Base-by-base conservation (phyloP, 768 basidiomycete species). In the Leccinum longicurvipes region DNA sequence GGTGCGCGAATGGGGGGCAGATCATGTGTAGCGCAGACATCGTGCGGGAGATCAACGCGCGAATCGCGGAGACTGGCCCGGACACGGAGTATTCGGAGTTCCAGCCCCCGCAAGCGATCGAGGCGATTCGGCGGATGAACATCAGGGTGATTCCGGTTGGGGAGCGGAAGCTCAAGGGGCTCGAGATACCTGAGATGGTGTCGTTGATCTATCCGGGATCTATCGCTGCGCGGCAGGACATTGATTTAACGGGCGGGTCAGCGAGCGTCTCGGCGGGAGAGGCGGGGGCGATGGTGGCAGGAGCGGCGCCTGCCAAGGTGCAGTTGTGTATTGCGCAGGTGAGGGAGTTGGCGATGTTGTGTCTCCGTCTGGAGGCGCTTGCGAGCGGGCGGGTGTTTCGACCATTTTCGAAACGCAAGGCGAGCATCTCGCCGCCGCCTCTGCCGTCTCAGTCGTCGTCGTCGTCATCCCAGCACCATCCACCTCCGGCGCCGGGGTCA, bases 1-100 rank as follows among this genome's bases (percentile, higher is more conserved):
- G 86, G 21, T 82, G 77, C 55, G 94, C 97, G 1, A 83, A 84
- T 9, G 97, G 97, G 7, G 97, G 97, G 0, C 93, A 98, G 70
- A 91, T 98, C 67, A 87, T 90, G 83, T 88, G 91, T 65, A 93
- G 91, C 65, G 81, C 85, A 3, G 93, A 97, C 55, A 86, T 95
- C 61, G 78, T 93, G 51, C 82, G 86, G 54, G 94, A 96, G 74
- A 85, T 94, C 64, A 65, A 76, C 45, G 85, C 87, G 10, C 79
- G 78, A 25, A 73, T 89, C 47, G 72, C 80, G 32, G 80, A 82
- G 47, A 72, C 67, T 1, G 82, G 82, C 5, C 72, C 79, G 11
- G 79, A 83, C 52, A 86, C 87, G 10, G 84, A 85, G 53, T 78
- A 82, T 61, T 83, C 87, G 4, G 74, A 78, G 54, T 62, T 74